Evolutionary conservation across 805 yeast species (phyloP).

Genomic region (Suhomyces faveliae): DNA sequence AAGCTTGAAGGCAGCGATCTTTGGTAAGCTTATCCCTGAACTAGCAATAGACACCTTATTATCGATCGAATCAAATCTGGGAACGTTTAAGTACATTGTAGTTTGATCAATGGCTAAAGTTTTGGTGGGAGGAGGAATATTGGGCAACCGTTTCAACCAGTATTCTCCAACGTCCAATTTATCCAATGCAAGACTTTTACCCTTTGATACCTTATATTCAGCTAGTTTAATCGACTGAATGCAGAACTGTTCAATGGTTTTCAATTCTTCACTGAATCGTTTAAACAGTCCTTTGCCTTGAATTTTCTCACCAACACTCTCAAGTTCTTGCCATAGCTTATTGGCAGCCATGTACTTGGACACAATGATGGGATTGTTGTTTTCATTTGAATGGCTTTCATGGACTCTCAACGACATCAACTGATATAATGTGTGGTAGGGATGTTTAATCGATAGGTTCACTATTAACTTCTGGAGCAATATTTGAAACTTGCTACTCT

Average conservation of each 20-base stretch:
- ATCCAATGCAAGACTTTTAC: conserved; percentile 28
- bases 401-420: conserved; percentile 57
- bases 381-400: conserved; percentile 26
- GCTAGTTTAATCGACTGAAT: conserved; percentile 53
- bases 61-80: conserved; percentile 47
- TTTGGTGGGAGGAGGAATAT: conserved; percentile 69
- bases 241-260: conserved; percentile 51
- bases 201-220: conserved; percentile 38
- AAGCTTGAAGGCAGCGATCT: conserved; percentile 57
- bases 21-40: conserved; percentile 87
- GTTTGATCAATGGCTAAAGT: conserved; percentile 41
- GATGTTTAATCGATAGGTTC: conserved; percentile 54
- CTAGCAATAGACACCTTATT: conserved; percentile 58
- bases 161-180: conserved; percentile 40
- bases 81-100: conserved; percentile 45
- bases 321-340: conserved; percentile 43
- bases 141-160: conserved; percentile 48
- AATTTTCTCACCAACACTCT: conserved; percentile 10
- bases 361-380: conserved; percentile 38
- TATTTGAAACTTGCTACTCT: conserved; percentile 52
- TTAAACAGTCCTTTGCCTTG: neutral
- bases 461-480: conserved; percentile 48
- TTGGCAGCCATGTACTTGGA: conserved; percentile 50
- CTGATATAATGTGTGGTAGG: conserved; percentile 69
- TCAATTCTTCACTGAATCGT: conserved; percentile 17